Percentiles rank a stretch among this genome's conserved stretches.
These are phyloP conservation scores for Diplodia mutila DNA, from an alignment of 2,329 filamentous ascomycete species.

Conservation along the genomic window DNA sequence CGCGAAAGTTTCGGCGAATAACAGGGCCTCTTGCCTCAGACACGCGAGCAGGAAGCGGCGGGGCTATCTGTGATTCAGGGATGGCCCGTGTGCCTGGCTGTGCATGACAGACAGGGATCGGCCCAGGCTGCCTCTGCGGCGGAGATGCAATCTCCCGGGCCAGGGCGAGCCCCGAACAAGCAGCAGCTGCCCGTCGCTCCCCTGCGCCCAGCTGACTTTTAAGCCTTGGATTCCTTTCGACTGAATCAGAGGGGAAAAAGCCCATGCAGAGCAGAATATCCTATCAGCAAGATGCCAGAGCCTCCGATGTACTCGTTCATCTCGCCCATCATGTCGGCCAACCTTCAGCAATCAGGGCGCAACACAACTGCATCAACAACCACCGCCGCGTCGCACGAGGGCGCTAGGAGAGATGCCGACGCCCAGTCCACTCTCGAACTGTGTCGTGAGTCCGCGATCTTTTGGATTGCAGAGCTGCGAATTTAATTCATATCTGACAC, in stretches of 20 bases:
- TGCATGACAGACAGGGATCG: slow-evolving; percentile 19
- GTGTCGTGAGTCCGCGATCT: background rate
- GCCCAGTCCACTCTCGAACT: slow-evolving; percentile 4
- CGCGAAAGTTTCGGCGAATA: background rate
- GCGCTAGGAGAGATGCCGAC: background rate
- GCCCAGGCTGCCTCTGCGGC: background rate
- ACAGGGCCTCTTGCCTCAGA: background rate
- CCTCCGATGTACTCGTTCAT: slow-evolving; percentile 1
- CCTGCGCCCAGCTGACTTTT: background rate
- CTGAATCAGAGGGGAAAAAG: background rate
- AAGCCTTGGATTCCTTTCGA: background rate
- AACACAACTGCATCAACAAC: background rate
- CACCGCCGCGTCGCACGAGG: background rate
- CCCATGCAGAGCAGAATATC: background rate
- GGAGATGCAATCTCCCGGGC: slow-evolving; percentile 16
- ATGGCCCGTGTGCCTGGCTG: slow-evolving; percentile 14
- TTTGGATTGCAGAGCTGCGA: background rate
- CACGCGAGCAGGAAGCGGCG: background rate
- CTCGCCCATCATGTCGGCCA: slow-evolving; percentile 17
- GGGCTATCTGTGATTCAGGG: background rate
- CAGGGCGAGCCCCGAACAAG: background rate
- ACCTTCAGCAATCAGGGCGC: background rate
- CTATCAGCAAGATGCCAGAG: background rate
- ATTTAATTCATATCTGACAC: background rate
- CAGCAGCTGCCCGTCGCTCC: slow-evolving; percentile 1